Percentiles rank a stretch among this genome's conserved stretches.
Conservation (phyloP, 2,329 filamentous ascomycete genomes). For the Chaetomiaceae sp. region DNA sequence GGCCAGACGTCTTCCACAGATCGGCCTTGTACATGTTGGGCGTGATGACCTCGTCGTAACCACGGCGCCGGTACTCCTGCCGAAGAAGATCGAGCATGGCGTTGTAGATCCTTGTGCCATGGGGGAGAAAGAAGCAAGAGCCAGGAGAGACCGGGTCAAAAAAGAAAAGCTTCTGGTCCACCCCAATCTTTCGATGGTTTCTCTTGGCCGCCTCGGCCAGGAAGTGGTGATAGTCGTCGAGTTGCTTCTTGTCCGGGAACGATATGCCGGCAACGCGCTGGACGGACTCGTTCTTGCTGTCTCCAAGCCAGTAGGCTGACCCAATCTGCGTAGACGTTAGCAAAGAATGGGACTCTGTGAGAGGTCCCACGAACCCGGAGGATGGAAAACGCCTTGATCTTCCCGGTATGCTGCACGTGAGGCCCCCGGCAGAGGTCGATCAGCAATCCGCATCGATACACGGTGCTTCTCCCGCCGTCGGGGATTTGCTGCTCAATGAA, state of each 20-base stretch:
- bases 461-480: neutral
- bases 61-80: too few species aligned
- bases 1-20: too few species aligned
- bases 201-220: neutral
- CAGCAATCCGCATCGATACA: neutral
- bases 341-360: neutral
- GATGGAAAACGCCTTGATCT: neutral
- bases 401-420: neutral
- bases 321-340: neutral
- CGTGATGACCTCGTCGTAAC: too few species aligned
- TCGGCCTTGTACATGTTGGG: too few species aligned
- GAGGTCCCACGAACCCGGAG: neutral
- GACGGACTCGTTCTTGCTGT: neutral
- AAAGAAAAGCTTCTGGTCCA: too few species aligned
- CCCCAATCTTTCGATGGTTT: too few species aligned
- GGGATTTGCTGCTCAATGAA: neutral
- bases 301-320: neutral
- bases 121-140: too few species aligned
- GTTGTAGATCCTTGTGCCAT: too few species aligned
- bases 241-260: neutral
- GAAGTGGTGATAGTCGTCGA: neutral
- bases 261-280: neutral
- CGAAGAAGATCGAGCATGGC: too few species aligned
- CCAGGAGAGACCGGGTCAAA: too few species aligned
- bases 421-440: neutral